Conservation (phyloP, 108 stramenopile species). For the Poteriospumella lacustris region DNA sequence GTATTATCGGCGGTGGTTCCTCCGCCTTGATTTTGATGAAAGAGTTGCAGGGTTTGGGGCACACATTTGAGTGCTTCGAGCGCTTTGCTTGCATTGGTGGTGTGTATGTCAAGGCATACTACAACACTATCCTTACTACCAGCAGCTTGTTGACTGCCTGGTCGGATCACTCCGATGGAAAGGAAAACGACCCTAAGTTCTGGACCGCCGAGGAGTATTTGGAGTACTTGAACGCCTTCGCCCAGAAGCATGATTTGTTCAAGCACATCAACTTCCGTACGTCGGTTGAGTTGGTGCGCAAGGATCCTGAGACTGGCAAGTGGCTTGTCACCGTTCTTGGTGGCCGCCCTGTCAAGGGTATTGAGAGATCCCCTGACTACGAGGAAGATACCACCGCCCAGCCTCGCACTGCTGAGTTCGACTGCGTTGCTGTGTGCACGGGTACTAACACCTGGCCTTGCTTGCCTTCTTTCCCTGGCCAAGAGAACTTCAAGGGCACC, state of each 20-base stretch:
- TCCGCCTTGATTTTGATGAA: conserved; percentile 45
- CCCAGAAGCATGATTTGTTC: conserved; percentile 33
- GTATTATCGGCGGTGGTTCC: conserved; percentile 38
- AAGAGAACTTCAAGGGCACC: conserved; percentile 38
- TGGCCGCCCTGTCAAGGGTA: conserved; percentile 29
- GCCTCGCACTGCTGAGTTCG: conserved; percentile 2
- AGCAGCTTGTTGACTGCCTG: conserved; percentile 45
- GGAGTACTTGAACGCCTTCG: conserved; percentile 41
- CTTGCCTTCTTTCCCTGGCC: conserved; percentile 37
- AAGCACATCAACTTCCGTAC: conserved; percentile 39
- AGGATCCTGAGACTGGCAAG: conserved; percentile 37
- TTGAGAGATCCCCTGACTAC: conserved; percentile 12
- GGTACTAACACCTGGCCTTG: conserved; percentile 41
- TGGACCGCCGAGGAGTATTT: conserved; percentile 45
- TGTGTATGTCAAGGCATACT: conserved; percentile 43
- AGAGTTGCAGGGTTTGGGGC: conserved; percentile 38
- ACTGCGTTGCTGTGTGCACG: conserved; percentile 38
- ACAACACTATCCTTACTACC: conserved; percentile 43
- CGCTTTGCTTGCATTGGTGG: conserved; percentile 37
- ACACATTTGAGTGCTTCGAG: conserved; percentile 42
- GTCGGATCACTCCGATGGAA: conserved; percentile 43
- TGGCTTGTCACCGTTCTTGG: conserved; percentile 34
- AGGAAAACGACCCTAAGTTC: conserved; percentile 40
- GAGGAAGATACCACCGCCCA: background rate
- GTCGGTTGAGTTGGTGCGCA: conserved; percentile 32